Evolutionary conservation across 2,329 filamentous ascomycete genomes (phyloP).

Genomic region (Cadophora sp.): DNA sequence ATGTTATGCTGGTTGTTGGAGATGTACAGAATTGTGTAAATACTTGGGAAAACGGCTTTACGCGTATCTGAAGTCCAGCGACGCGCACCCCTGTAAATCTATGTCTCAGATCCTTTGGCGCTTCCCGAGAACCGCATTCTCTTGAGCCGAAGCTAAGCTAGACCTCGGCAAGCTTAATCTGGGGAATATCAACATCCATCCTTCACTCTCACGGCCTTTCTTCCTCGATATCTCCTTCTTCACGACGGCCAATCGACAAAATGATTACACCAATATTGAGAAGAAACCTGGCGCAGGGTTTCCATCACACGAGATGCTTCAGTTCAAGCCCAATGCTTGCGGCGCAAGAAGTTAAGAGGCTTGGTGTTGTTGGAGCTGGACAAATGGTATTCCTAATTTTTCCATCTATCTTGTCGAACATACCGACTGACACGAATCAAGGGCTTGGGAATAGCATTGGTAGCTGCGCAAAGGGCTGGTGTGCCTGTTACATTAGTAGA

Average conservation of each 20-base stretch:
- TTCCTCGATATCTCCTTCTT: neutral
- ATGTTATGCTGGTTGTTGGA: constrained; percentile 30
- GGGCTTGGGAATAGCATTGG: constrained; percentile 95
- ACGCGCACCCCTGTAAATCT: constrained; percentile 31
- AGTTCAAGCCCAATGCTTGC: constrained; percentile 68
- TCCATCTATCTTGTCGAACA: neutral
- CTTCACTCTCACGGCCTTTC: constrained; percentile 4
- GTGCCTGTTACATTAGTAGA: constrained; percentile 89
- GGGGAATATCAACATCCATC: constrained; percentile 26
- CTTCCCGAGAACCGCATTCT: neutral
- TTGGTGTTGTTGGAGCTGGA: constrained; percentile 92
- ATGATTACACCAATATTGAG: constrained; percentile 42
- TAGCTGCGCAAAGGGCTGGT: constrained; percentile 83
- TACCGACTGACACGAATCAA: constrained; percentile 48
- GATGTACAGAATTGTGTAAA: constrained; percentile 2
- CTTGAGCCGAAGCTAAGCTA: constrained; percentile 33
- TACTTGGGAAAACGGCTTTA: constrained; percentile 20
- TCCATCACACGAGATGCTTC: constrained; percentile 60
- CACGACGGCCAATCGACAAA: constrained; percentile 25
- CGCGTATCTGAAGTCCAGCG: constrained; percentile 15
- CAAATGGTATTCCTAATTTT: constrained; percentile 76
- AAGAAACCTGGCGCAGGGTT: constrained; percentile 36
- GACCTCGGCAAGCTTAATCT: constrained; percentile 26
- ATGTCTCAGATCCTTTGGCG: constrained; percentile 12
- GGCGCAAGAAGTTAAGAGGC: constrained; percentile 78